Evolutionary conservation across 495 filamentous ascomycete genomes (phyloP).

Genomic region (Pseudevernia furfuracea): DNA sequence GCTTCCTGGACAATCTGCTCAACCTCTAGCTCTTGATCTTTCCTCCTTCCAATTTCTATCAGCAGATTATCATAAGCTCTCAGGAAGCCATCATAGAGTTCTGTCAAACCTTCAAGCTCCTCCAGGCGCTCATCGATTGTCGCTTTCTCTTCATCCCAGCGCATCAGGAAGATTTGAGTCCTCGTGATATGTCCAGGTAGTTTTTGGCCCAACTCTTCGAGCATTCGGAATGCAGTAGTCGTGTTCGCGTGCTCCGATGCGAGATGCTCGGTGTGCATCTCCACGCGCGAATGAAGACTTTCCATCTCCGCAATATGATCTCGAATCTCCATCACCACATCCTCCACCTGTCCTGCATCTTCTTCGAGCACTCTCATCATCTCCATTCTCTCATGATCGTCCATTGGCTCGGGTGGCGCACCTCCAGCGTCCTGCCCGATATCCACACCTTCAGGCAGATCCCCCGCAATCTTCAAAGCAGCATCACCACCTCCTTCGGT

Average conservation of each 20-base stretch:
- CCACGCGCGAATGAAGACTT: slow-evolving; percentile 40
- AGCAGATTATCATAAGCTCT: slow-evolving; percentile 76
- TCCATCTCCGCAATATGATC: slow-evolving; percentile 74
- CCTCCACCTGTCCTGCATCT: slow-evolving; percentile 81
- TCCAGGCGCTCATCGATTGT: slow-evolving; percentile 57
- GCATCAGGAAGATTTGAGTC: slow-evolving; percentile 58
- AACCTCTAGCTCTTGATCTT: slow-evolving; percentile 61
- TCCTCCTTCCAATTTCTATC: slow-evolving; percentile 70
- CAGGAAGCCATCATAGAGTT: slow-evolving; percentile 77
- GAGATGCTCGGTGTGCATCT: slow-evolving; percentile 45
- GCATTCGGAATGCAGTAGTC: slow-evolving; percentile 52
- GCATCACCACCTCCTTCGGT: slow-evolving; percentile 84
- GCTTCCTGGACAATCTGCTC: slow-evolving; percentile 67
- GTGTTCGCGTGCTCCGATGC: slow-evolving; percentile 46
- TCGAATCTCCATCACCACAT: slow-evolving; percentile 78
- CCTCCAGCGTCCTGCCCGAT: slow-evolving; percentile 49
- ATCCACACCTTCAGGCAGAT: slow-evolving; percentile 54
- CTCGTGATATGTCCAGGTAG: slow-evolving; percentile 62
- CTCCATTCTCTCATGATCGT: slow-evolving; percentile 65
- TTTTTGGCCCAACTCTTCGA: slow-evolving; percentile 58
- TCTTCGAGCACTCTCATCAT: slow-evolving; percentile 76
- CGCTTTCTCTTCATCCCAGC: slow-evolving; percentile 69
- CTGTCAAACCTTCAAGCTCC: slow-evolving; percentile 63
- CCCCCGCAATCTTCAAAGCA: slow-evolving; percentile 51
- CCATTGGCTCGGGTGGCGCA: slow-evolving; percentile 60